Evolutionary conservation across 2,329 filamentous ascomycete genomes (phyloP).

Genomic region (Ophiognomonia clavigignenti-juglandacearum): DNA sequence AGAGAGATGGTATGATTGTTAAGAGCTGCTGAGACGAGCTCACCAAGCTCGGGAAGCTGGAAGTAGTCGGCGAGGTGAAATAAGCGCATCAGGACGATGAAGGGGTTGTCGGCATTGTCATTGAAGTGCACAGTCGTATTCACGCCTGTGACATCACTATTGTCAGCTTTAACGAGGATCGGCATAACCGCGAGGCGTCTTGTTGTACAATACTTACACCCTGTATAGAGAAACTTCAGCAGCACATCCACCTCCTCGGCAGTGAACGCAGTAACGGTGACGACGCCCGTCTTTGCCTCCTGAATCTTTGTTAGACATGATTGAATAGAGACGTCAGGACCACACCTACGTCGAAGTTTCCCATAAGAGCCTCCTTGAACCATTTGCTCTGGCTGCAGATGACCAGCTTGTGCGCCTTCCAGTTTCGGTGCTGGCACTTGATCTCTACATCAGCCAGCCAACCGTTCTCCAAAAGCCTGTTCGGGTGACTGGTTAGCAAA

Average conservation of each 20-base stretch:
- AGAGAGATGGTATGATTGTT: neutral
- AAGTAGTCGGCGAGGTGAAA: neutral
- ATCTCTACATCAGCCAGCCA: neutral
- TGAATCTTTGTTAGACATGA: too few relatives aligned
- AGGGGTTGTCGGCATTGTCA: neutral
- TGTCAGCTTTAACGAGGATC: too few relatives aligned
- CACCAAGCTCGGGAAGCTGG: neutral
- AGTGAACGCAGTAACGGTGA: neutral
- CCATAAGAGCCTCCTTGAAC: neutral
- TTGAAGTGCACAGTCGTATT: neutral
- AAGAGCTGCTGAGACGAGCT: neutral
- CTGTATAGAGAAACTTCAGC: neutral
- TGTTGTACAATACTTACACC: neutral
- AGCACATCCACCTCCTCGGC: neutral
- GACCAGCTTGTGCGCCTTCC: neutral
- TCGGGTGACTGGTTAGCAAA: too few relatives aligned
- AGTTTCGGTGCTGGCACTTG: neutral
- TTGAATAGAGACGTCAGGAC: too few relatives aligned
- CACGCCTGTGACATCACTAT: too few relatives aligned
- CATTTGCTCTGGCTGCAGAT: neutral
- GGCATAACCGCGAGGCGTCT: too few relatives aligned
- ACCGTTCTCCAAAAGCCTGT: neutral
- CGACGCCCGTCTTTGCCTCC: neutral
- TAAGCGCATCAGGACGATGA: neutral
- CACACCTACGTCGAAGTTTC: neutral